Evolutionary conservation across 805 yeast species (phyloP).

Genomic region (Saturnispora kantuleensis): DNA sequence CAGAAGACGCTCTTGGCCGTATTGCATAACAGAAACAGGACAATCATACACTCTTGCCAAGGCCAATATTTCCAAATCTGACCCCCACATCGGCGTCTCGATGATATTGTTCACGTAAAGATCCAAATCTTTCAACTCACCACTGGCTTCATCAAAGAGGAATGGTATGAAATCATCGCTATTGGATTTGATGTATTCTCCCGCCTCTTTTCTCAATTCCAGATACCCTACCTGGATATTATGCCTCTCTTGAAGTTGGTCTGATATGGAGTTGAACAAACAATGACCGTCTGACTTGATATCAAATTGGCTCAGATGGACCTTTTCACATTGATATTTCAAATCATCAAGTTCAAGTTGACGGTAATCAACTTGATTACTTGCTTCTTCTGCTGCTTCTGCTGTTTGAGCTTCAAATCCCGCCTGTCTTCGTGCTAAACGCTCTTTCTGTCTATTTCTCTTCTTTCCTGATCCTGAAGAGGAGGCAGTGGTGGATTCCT

Average conservation of each 20-base stretch:
- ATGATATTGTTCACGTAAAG: constrained; percentile 61
- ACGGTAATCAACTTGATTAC: constrained; percentile 52
- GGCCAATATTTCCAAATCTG: constrained; percentile 85
- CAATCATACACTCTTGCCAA: constrained; percentile 60
- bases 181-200: constrained; percentile 51
- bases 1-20: constrained; percentile 58
- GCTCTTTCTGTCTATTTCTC: constrained; percentile 78
- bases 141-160: constrained; percentile 68
- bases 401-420: constrained; percentile 50
- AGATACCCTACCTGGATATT: constrained; percentile 30
- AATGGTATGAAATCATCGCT: constrained; percentile 72
- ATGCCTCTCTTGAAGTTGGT: constrained; percentile 58
- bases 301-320: constrained; percentile 48
- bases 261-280: constrained; percentile 74
- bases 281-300: constrained; percentile 93
- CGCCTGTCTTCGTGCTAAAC: constrained; percentile 66
- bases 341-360: constrained; percentile 64
- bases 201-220: constrained; percentile 56
- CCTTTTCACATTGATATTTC: constrained; percentile 38
- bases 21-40: constrained; percentile 68
- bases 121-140: constrained; percentile 52
- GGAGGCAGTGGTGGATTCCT: background rate
- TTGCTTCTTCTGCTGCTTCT: constrained; percentile 68
- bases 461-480: constrained; percentile 9
- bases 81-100: constrained; percentile 91